Conservation (phyloP, 1,284 basidiomycete genomes). For the Ustilago curta region DNA sequence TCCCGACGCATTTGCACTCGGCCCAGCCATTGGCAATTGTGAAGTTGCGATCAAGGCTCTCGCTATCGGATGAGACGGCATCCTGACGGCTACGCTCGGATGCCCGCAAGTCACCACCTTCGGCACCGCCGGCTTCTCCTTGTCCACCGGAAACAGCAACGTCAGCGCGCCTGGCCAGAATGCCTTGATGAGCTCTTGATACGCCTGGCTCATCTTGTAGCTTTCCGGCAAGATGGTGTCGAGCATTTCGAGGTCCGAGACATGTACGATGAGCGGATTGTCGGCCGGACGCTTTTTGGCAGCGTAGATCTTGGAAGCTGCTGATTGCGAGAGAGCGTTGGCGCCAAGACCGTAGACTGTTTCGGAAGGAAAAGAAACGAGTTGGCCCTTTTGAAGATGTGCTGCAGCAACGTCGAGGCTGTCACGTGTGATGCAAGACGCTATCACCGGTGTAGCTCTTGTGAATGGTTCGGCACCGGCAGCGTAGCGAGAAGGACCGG, state of each 20-base stretch:
- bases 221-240: constrained; percentile 72
- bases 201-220: constrained; percentile 38
- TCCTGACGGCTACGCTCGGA: constrained; percentile 87
- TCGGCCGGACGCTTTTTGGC: constrained; percentile 93
- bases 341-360: constrained; percentile 98
- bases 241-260: constrained; percentile 86
- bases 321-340: constrained; percentile 75
- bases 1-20: constrained; percentile 94
- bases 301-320: constrained; percentile 82
- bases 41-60: constrained; percentile 85
- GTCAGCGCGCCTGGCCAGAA: constrained; percentile 98
- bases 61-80: constrained; percentile 93
- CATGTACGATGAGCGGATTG: constrained; percentile 97
- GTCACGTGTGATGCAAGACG: constrained; percentile 38
- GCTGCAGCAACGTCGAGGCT: constrained; percentile 62
- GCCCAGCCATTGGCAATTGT: constrained; percentile 86
- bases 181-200: constrained; percentile 73
- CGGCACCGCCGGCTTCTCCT: constrained; percentile 47
- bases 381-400: constrained; percentile 57
- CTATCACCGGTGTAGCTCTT: constrained; percentile 15
- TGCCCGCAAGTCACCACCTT: constrained; percentile 77
- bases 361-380: constrained; percentile 94
- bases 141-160: constrained; percentile 80
- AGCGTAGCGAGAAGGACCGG: constrained; percentile 26
- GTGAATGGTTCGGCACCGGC: constrained; percentile 25